These are phyloP conservation scores for Firmiana major DNA, from an alignment of 345 rosid genomes.

Conservation along the genomic window DNA sequence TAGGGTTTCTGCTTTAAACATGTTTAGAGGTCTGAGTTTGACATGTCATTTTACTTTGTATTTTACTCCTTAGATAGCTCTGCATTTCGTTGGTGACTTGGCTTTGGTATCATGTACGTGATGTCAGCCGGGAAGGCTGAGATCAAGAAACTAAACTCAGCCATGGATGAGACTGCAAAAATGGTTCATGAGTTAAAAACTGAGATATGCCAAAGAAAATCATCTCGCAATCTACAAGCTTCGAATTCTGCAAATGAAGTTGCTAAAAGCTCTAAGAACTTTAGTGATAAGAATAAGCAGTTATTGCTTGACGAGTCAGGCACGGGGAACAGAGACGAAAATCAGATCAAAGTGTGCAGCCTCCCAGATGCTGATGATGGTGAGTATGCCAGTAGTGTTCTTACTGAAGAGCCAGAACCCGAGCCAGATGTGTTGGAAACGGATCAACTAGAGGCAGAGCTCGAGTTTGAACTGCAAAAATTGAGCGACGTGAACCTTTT, in stretches of 20 bases:
- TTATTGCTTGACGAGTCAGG: slow-evolving; percentile 10
- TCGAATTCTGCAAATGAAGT: slow-evolving; percentile 20
- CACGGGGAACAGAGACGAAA: slow-evolving; percentile 13
- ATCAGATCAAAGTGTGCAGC: slow-evolving; percentile 23
- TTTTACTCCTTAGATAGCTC: slow-evolving; percentile 43
- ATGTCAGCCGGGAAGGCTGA: slow-evolving; percentile 50
- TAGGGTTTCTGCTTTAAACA: neutral
- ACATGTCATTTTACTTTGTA: neutral
- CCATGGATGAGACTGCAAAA: slow-evolving; percentile 70
- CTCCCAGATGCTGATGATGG: slow-evolving; percentile 37
- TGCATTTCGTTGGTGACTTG: slow-evolving; percentile 55
- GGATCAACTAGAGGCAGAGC: slow-evolving; percentile 76
- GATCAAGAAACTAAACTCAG: slow-evolving; percentile 51
- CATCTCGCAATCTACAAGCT: slow-evolving; percentile 26
- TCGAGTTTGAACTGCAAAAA: slow-evolving; percentile 76
- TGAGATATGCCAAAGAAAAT: slow-evolving; percentile 53
- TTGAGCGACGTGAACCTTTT: slow-evolving; percentile 47
- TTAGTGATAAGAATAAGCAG: slow-evolving; percentile 18
- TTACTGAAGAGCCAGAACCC: slow-evolving; percentile 71
- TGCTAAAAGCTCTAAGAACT: slow-evolving; percentile 22
- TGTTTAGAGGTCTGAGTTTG: neutral
- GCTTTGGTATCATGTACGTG: slow-evolving; percentile 76
- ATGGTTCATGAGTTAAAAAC: slow-evolving; percentile 62
- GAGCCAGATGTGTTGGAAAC: slow-evolving; percentile 45
- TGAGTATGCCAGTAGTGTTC: slow-evolving; percentile 71